phyloP scores from a whole-genome alignment of 116 monocot genomes.

The Iris pallida region DNA sequence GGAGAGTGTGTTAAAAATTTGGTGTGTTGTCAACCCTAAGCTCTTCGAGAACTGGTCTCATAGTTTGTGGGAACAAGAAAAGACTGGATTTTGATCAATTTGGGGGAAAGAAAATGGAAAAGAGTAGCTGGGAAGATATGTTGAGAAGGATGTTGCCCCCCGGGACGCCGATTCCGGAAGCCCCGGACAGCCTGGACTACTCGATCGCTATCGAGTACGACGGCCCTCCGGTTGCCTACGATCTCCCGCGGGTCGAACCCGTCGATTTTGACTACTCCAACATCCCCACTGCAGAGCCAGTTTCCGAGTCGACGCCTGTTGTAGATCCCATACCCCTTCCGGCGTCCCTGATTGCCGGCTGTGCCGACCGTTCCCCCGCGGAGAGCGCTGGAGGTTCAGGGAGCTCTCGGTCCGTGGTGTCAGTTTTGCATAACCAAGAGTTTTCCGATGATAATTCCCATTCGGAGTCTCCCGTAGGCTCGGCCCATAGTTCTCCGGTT shows the following conservation, averaged over 20 bases:
- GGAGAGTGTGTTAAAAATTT: background rate
- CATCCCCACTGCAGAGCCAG: slow-evolving; percentile 42
- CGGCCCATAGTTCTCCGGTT: slow-evolving; percentile 24
- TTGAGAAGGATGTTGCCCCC: slow-evolving; percentile 60
- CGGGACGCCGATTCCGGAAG: slow-evolving; percentile 58
- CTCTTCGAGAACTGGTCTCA: too few species aligned
- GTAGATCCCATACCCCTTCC: slow-evolving; percentile 43
- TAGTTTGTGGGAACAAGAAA: too few species aligned
- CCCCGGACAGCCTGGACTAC: slow-evolving; percentile 57
- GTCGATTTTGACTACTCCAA: slow-evolving; percentile 26
- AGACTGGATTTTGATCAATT: too few species aligned
- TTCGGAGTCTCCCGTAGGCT: slow-evolving; percentile 38
- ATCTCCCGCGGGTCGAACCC: slow-evolving; percentile 61
- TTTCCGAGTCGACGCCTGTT: slow-evolving; percentile 30
- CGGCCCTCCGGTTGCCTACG: slow-evolving; percentile 62
- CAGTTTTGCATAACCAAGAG: slow-evolving; percentile 59
- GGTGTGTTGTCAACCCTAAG: slow-evolving; percentile 36
- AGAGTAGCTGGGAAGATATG: slow-evolving; percentile 59
- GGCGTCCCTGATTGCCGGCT: slow-evolving; percentile 30
- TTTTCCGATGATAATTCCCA: slow-evolving; percentile 56
- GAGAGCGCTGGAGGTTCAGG: slow-evolving; percentile 38
- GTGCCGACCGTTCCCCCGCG: slow-evolving; percentile 23
- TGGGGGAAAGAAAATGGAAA: slow-evolving; percentile 10
- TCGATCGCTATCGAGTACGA: slow-evolving; percentile 76
- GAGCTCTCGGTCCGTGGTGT: slow-evolving; percentile 57